Base-by-base conservation (phyloP, 164 flowering plant genomes). In the grape (Vitis vinifera) region DNA sequence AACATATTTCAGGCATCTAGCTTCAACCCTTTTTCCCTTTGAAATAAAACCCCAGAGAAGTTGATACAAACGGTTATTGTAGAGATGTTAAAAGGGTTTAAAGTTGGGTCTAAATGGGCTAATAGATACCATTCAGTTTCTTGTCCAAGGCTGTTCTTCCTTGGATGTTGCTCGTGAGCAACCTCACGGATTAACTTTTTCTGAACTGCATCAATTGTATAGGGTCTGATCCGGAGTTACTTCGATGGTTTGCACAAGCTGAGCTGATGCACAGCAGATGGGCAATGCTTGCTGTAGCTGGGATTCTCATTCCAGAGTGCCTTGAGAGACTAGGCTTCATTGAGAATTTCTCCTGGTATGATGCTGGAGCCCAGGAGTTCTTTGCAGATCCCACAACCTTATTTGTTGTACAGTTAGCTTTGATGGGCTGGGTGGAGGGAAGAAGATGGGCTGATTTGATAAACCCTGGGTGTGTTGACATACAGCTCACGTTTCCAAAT, bases 341-440 rank as follows among this genome's bases (percentile, higher is more conserved):
- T 0, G 92, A 89, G 9, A 76, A 87, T 68, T 89, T 74, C 83
- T 83, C 86, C 10, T 94, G 97, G 98, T 90, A 72, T 30, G 88
- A 87, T 15, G 97, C 98, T 4, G 98, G 97, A 0, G 31, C 84
- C 1, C 76, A 69, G 8, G 83, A 89, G 50, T 94, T 89, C 84
- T 94, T 91, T 59, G 80, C 98, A 2, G 96, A 89, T 72, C 74
- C 88, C 10, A 80, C 83, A 8, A 92, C 98, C 31, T 75, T 94
- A 49, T 87, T 92, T 23, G 71, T 89, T 15, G 88, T 85, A 44
- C 93, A 94, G 68, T 15, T 94, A 68, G 82, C 67, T 30, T 72
- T 94, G 68, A 89, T 94, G 93, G 97, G 91, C 0, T 94, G 97
- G 97, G 98, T 77, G 0, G 98, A 94, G 76, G 97, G 93, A 0